Conservation (phyloP, 2,329 filamentous ascomycete genomes). For the Aspergillus transmontanensis region DNA sequence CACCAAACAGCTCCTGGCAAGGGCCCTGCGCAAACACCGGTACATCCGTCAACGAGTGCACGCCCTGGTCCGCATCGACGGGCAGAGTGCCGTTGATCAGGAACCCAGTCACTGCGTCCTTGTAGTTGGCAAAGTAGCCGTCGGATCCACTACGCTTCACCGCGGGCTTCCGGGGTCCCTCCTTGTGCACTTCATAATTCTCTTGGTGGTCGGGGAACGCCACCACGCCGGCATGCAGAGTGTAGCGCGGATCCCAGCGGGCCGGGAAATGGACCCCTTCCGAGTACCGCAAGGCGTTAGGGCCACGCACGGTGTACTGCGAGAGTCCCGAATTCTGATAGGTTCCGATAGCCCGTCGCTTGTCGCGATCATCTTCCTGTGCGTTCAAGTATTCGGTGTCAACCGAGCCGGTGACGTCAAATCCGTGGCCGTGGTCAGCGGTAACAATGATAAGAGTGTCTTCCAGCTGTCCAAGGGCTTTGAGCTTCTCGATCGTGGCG, state of each 20-base stretch:
- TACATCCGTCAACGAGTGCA: constrained; percentile 77
- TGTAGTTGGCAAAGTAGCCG: constrained; percentile 66
- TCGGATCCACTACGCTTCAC: constrained; percentile 55
- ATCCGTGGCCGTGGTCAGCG: constrained; percentile 87
- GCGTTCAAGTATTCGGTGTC: constrained; percentile 76
- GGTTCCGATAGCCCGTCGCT: constrained; percentile 73
- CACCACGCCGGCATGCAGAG: constrained; percentile 71
- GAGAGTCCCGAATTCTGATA: constrained; percentile 75
- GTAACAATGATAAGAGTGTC: constrained; percentile 80
- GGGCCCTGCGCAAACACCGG: constrained; percentile 78
- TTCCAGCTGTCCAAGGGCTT: constrained; percentile 66
- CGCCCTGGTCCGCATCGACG: constrained; percentile 64
- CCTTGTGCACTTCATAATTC: constrained; percentile 71
- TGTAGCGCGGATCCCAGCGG: constrained; percentile 84
- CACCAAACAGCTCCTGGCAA: constrained; percentile 73
- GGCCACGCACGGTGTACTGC: constrained; percentile 69
- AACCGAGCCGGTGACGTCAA: constrained; percentile 80
- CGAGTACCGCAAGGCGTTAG: constrained; percentile 63
- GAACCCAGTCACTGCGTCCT: constrained; percentile 68
- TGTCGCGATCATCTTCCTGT: constrained; percentile 67
- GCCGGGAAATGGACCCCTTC: constrained; percentile 76
- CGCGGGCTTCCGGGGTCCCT: constrained; percentile 65
- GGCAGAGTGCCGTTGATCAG: constrained; percentile 75
- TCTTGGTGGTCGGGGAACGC: constrained; percentile 76
- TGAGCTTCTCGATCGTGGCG: constrained; percentile 71